phyloP scores from a whole-genome alignment of 2,329 filamentous ascomycete species.

The Colletotrichum limetticola region DNA sequence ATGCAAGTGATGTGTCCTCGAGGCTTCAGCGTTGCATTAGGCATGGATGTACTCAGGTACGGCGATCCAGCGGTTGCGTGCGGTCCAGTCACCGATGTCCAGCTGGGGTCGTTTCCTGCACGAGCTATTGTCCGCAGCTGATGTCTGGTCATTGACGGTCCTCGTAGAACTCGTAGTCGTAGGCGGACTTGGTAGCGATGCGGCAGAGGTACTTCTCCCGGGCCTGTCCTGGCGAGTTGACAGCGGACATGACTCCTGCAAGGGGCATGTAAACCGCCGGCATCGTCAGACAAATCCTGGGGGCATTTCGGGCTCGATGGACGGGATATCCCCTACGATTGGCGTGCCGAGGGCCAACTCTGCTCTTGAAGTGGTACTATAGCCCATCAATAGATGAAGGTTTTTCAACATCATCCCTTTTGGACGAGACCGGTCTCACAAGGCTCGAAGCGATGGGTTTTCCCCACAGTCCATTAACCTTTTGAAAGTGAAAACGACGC shows the following conservation, averaged over 20 bases:
- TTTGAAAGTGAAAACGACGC: background rate
- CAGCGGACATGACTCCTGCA: slow-evolving; percentile 31
- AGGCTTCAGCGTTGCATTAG: background rate
- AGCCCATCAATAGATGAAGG: background rate
- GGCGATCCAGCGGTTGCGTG: background rate
- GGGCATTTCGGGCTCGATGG: background rate
- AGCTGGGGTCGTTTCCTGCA: background rate
- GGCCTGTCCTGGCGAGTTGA: slow-evolving; percentile 17
- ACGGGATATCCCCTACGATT: slow-evolving; percentile 5
- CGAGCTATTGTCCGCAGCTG: background rate
- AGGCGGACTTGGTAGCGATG: background rate
- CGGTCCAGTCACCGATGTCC: background rate
- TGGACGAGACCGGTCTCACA: background rate
- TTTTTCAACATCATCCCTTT: background rate
- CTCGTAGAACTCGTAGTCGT: slow-evolving; percentile 1
- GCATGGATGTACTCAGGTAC: background rate
- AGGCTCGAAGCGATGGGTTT: background rate
- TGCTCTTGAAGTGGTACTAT: background rate
- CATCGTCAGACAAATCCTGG: slow-evolving; percentile 1
- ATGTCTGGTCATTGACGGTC: slow-evolving; percentile 13
- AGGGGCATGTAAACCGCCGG: slow-evolving; percentile 2
- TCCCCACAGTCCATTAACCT: slow-evolving; percentile 1
- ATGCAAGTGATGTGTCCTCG: background rate
- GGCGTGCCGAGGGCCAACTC: background rate
- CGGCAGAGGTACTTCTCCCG: background rate